phyloP scores from a whole-genome alignment of 163 green algal genomes.

The Scenedesmus sp. region DNA sequence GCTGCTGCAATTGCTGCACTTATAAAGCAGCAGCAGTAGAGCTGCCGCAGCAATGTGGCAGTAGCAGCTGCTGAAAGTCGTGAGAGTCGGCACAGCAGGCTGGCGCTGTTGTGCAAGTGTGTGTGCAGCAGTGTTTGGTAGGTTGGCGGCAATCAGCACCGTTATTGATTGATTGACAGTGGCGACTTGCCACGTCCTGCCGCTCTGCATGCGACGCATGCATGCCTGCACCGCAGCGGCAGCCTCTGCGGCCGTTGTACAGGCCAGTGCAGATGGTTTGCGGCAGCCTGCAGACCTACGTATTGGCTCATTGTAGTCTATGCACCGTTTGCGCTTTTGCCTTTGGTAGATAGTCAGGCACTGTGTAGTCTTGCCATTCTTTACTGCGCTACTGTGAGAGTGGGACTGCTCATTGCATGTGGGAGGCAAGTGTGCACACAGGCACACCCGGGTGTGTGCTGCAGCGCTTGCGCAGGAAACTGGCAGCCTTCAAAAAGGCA shows the following conservation, averaged over 20 bases:
- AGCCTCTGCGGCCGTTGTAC: background rate
- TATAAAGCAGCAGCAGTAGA: background rate
- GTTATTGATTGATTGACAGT: background rate
- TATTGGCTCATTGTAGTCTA: background rate
- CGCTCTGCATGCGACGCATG: background rate
- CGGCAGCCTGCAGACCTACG: background rate
- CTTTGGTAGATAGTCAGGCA: background rate
- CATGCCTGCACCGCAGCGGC: background rate
- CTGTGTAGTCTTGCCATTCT: background rate
- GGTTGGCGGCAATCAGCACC: background rate
- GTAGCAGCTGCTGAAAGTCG: background rate
- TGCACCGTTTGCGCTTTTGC: background rate
- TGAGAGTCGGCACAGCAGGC: background rate
- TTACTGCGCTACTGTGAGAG: background rate
- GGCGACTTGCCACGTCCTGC: background rate
- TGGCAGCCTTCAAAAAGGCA: background rate
- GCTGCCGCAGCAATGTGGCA: background rate
- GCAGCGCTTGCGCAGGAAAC: background rate
- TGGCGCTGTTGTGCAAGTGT: background rate
- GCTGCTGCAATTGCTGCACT: no score
- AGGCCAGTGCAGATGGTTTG: background rate
- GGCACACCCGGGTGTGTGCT: background rate
- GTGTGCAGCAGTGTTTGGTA: background rate
- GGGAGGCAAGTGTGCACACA: background rate
- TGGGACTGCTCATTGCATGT: background rate